Evolutionary conservation across 169 alveolate genomes (phyloP), one percentile per base, ranked within the genome.

Genomic region (Plasmodium inui): DNA sequence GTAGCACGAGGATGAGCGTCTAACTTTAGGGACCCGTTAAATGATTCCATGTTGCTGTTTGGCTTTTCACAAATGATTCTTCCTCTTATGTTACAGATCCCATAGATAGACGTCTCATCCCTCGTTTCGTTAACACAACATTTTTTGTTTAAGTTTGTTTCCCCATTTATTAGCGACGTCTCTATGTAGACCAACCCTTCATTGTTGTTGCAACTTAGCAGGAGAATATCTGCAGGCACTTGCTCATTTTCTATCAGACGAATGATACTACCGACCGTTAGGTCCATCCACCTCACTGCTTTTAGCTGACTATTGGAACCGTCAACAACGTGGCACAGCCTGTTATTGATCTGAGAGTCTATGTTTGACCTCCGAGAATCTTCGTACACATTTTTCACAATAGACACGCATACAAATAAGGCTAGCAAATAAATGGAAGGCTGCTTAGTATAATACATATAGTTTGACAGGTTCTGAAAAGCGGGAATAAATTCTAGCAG

Each of bases 1-100:
- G 96, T 82, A 53, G 98, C 96, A 37, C 98, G 91, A 0, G 98
- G 98, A 71, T 95, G 96, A 50, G 97, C 98, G 82, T 92, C 96
- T 82, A 96, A 82, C 41, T 95, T 93, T 44, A 96, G 82, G 1
- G 97, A 92, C 14, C 97, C 98, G 71, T 85, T 93, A 94, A 96
- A 96, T 53, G 92, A 94, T 67, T 95, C 96, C 95, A 94, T 90
- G 90, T 95, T 96, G 46, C 97, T 85, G 32, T 95, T 91, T 32
- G 98, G 98, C 73, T 95, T 93, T 57, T 96, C 97, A 84, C 98
- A 96, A 4, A 93, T 78, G 9, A 96, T 93, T 72, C 96, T 93
- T 2, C 98, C 98, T 84, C 83, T 95, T 41, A 96, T 88, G 74
- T 94, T 91, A 30, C 96, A 72, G 44, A 94, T 85, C 17, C 96